Conservation (phyloP, 768 basidiomycete species). For the Leccinum sublutescens region DNA sequence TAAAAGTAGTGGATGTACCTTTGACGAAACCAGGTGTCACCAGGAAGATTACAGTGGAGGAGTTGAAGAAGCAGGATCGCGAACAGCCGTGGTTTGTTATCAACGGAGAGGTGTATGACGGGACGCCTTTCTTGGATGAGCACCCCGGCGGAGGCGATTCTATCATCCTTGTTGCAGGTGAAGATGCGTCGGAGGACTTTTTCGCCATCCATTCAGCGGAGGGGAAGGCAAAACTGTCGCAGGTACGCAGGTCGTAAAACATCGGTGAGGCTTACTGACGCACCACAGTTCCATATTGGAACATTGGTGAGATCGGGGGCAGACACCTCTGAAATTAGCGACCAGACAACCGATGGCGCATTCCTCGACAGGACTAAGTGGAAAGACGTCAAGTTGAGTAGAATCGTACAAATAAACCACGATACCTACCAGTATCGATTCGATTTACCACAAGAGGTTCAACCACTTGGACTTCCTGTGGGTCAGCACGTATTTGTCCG, state of each 20-base stretch:
- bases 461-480: constrained; percentile 51
- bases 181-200: constrained; percentile 65
- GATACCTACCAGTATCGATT: constrained; percentile 53
- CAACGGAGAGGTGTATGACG: constrained; percentile 55
- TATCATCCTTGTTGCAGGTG: constrained; percentile 53
- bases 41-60: constrained; percentile 43
- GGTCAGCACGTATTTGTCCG: constrained; percentile 62
- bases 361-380: constrained; percentile 50
- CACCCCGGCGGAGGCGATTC: constrained; percentile 61
- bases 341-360: constrained; percentile 5
- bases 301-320: constrained; percentile 33
- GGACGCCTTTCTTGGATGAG: constrained; percentile 46
- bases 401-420: constrained; percentile 41
- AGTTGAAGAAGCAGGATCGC: constrained; percentile 39
- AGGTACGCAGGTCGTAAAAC: constrained; percentile 25
- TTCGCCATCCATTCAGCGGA: constrained; percentile 60
- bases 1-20: constrained; percentile 22
- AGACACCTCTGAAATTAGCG: background rate
- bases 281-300: constrained; percentile 45
- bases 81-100: constrained; percentile 51
- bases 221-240: constrained; percentile 43
- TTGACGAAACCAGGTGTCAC: constrained; percentile 48
- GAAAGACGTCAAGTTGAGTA: constrained; percentile 43
- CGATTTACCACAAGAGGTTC: constrained; percentile 38
- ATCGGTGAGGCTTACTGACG: constrained; percentile 7